Conservation (phyloP, 176 grass and related monocot genomes). For the Oryza rufipogon region DNA sequence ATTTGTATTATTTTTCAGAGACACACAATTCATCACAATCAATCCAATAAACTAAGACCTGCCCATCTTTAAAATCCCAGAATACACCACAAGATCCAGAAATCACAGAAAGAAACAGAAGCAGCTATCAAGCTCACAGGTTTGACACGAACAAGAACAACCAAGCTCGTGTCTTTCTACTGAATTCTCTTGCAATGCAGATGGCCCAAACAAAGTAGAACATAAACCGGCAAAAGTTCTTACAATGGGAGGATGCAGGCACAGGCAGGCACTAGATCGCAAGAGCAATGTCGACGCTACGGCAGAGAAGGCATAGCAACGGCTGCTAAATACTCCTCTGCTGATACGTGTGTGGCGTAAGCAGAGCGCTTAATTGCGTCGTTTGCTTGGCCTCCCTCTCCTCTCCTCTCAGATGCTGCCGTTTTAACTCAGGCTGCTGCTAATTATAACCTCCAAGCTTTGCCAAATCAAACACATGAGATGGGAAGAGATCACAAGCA, state of each 20-base stretch:
- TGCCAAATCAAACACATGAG: slow-evolving; percentile 1
- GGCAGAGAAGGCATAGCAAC: neutral
- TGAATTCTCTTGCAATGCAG: slow-evolving; percentile 8
- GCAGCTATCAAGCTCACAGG: neutral
- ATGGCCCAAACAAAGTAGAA: neutral
- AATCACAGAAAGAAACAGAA: neutral
- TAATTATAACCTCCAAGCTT: slow-evolving; percentile 33
- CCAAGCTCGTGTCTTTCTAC: neutral
- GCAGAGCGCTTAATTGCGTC: slow-evolving; percentile 24
- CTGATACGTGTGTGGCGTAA: neutral
- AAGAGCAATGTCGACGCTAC: neutral
- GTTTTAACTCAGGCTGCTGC: slow-evolving; percentile 34
- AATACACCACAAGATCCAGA: neutral
- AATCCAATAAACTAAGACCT: neutral
- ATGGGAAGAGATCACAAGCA: neutral
- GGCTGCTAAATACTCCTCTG: slow-evolving; percentile 32
- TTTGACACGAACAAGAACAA: neutral
- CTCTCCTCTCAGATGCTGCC: neutral
- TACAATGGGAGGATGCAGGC: neutral
- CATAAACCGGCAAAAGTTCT: neutral
- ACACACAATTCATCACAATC: neutral
- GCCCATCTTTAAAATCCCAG: neutral
- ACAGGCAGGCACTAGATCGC: neutral
- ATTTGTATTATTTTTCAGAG: neutral
- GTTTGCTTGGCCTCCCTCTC: slow-evolving; percentile 34